These are phyloP conservation scores for Acanthamoeba culbertsoni DNA, from an alignment of 208 protist species.

Conservation along the genomic window DNA sequence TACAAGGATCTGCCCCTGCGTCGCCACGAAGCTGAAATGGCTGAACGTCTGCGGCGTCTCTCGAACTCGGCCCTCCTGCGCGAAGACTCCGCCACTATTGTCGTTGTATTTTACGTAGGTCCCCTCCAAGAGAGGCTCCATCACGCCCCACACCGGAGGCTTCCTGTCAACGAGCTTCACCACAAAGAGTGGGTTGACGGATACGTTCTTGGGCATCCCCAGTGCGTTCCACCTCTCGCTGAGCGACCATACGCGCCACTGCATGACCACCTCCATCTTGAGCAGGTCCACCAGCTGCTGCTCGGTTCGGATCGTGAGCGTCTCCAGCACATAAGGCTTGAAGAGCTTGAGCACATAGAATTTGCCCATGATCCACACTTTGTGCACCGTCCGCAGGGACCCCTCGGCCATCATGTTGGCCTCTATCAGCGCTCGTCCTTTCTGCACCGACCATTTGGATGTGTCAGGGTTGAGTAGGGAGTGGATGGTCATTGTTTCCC, in stretches of 20 bases:
- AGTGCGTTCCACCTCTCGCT: neutral
- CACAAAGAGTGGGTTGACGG: neutral
- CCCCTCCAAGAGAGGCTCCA: conserved; percentile 84
- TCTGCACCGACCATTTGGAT: too few species aligned
- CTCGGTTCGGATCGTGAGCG: neutral
- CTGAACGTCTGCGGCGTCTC: conserved; percentile 90
- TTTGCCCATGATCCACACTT: neutral
- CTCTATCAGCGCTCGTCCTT: neutral
- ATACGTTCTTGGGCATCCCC: neutral
- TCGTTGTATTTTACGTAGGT: conserved; percentile 91
- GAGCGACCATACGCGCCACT: neutral
- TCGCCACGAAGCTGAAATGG: conserved; percentile 89
- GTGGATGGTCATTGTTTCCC: too few species aligned
- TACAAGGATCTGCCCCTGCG: conserved; percentile 83
- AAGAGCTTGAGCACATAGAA: neutral
- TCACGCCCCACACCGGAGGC: neutral
- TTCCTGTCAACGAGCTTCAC: neutral
- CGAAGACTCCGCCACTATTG: conserved; percentile 86
- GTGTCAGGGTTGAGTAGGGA: too few species aligned
- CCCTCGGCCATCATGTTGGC: neutral
- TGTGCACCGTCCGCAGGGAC: neutral
- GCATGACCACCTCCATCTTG: neutral
- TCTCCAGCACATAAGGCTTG: neutral
- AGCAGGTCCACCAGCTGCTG: neutral
- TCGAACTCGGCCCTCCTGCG: conserved; percentile 62